Evolutionary conservation across 495 filamentous ascomycete genomes (phyloP), one percentile per base, ranked within the genome.

Genomic region (Aspergillus avenaceus): DNA sequence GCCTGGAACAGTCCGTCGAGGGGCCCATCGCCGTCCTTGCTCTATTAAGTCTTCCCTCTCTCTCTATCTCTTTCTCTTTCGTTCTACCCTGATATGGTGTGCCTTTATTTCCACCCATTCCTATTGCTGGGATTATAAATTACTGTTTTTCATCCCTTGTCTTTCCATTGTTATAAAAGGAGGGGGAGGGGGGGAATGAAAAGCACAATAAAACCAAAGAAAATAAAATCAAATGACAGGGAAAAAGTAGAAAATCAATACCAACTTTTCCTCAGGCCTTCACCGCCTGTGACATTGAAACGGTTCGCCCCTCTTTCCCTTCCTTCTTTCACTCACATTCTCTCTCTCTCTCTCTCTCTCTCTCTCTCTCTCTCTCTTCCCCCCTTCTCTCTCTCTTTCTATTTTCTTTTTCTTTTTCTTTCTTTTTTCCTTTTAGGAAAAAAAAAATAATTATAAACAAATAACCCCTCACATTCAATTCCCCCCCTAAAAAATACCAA

Each of bases 321-420:
- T 60, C 58, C 5, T 26, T 21, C 41, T 18, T 3, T 19, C 29
- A 25, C 14, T 47, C 63, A 53, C 57, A 58, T 59, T 58, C 59
- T 29, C 22, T 16, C 23, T 42, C 32, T 25, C 56, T 63, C 31
- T 59, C 60, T 21, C 60, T 62, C 26, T 61, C 59, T 21, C 60
- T 62, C 26, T 61, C 59, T 12, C 27, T 9, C 5, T 21, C 11
- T 48, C 36, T 27, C 44, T 37, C 41, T 37, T 48, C 49, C 16
- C 22, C 36, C 24, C 45, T 55, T 49, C 21, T 38, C 11, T 24
- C 37, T 27, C 34, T 46, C 63, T 58, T 37, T 48, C 28, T 45
- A 41, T 41, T 48, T 26, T 43, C 41, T 36, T 48, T 31, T 18
- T 18, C 5, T 31, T 37, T 21, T 22, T 50, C 21, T 41, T 26